phyloP scores from a whole-genome alignment of 768 basidiomycete genomes.

The Heimioporus sp. region DNA sequence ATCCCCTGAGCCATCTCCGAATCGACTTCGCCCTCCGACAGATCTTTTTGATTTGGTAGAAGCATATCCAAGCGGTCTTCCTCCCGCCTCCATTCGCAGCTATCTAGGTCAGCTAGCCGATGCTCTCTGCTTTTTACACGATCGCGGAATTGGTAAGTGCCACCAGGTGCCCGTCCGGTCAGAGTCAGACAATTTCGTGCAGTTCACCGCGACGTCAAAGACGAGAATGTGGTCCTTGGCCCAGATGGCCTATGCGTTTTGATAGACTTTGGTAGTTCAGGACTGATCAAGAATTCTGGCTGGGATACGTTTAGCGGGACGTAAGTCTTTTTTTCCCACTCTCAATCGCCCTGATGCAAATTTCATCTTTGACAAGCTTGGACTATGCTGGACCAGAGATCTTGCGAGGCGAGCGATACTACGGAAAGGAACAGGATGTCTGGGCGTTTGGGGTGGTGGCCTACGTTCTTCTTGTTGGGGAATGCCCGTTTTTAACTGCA shows the following conservation, averaged over 20 bases:
- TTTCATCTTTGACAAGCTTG: constrained; percentile 47
- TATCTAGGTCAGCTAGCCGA: constrained; percentile 95
- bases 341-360: constrained; percentile 4
- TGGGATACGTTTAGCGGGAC: constrained; percentile 95
- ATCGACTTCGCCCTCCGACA: constrained; percentile 55
- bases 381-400: constrained; percentile 98
- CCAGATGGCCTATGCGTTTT: constrained; percentile 81
- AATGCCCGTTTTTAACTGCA: constrained; percentile 89
- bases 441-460: constrained; percentile 98
- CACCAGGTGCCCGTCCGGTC: background rate
- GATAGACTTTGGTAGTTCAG: constrained; percentile 96
- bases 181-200: constrained; percentile 7
- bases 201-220: constrained; percentile 98
- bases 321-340: constrained; percentile 46
- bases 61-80: constrained; percentile 80
- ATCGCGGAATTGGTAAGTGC: constrained; percentile 81
- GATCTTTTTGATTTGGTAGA: constrained; percentile 98
- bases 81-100: constrained; percentile 67
- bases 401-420: constrained; percentile 88
- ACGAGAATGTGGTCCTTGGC: constrained; percentile 91
- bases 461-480: constrained; percentile 89
- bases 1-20: constrained; percentile 54
- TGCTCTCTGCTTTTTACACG: constrained; percentile 84
- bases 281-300: constrained; percentile 75
- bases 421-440: constrained; percentile 95